phyloP scores from a whole-genome alignment of 1,284 basidiomycete species.

The Mycena sp. region DNA sequence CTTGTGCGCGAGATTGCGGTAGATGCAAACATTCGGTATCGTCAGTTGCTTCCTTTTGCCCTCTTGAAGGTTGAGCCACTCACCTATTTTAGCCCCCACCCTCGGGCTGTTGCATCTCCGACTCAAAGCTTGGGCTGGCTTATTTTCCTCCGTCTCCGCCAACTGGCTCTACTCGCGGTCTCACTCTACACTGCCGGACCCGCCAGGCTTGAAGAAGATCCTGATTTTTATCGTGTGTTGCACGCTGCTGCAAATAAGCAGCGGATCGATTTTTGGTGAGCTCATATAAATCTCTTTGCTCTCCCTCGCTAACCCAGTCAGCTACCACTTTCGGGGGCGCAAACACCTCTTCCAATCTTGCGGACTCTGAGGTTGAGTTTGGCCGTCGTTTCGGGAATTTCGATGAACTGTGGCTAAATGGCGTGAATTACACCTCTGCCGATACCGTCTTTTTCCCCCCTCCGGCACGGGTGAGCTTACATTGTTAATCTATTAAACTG shows the following conservation, averaged over 20 bases:
- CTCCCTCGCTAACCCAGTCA: neutral
- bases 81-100: neutral
- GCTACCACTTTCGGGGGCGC: neutral
- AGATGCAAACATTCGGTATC: constrained; percentile 1
- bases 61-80: too few species aligned
- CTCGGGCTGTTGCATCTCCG: constrained; percentile 17
- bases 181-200: neutral
- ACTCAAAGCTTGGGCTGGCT: constrained; percentile 10
- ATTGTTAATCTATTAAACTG: neutral
- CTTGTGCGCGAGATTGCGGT: neutral
- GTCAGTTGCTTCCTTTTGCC: neutral
- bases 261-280: constrained; percentile 16
- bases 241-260: constrained; percentile 9
- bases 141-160: neutral
- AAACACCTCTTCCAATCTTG: neutral
- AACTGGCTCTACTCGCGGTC: neutral
- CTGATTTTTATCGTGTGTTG: neutral
- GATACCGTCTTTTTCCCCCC: neutral
- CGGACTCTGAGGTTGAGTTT: neutral
- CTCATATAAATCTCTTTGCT: neutral
- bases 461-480: neutral
- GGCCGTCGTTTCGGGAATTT: constrained; percentile 10
- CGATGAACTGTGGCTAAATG: neutral
- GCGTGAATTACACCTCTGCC: neutral
- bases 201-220: constrained; percentile 2